These are phyloP conservation scores for Brettanomyces naardenensis DNA, from an alignment of 805 yeast species.

Conservation along the genomic window DNA sequence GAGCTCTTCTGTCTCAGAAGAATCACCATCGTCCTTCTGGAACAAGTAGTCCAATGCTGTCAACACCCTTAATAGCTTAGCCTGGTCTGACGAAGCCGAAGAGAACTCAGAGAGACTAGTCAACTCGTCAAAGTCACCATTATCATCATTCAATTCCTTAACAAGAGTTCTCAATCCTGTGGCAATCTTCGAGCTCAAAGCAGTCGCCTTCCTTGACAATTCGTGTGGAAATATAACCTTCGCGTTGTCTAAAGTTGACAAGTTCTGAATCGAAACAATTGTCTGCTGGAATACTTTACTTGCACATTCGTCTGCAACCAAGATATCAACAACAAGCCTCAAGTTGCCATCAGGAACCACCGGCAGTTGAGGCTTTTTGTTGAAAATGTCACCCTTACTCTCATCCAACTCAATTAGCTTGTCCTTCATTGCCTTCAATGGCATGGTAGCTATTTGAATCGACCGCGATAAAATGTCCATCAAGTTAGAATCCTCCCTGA, in stretches of 20 bases:
- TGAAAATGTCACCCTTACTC: constrained; percentile 11
- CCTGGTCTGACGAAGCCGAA: constrained; percentile 76
- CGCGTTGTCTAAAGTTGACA: constrained; percentile 55
- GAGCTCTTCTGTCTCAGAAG: constrained; percentile 38
- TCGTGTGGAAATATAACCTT: constrained; percentile 59
- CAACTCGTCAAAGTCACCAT: constrained; percentile 40
- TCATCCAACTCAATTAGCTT: constrained; percentile 31
- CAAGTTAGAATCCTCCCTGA: constrained; percentile 63
- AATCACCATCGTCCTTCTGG: constrained; percentile 32
- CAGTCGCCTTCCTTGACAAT: constrained; percentile 55
- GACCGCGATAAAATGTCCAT: constrained; percentile 73
- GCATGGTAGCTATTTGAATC: constrained; percentile 69
- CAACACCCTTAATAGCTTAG: constrained; percentile 74
- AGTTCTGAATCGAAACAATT: constrained; percentile 69
- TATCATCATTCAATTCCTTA: constrained; percentile 30
- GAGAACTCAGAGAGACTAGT: constrained; percentile 55
- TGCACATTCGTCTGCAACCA: constrained; percentile 78
- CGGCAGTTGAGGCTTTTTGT: constrained; percentile 40
- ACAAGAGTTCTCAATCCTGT: constrained; percentile 46
- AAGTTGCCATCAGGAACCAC: constrained; percentile 55
- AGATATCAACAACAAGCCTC: constrained; percentile 53
- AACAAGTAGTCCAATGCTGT: constrained; percentile 84
- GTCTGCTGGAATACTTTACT: constrained; percentile 80
- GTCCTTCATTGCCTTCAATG: constrained; percentile 43
- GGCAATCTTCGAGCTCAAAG: constrained; percentile 46